Conservation (phyloP, 495 filamentous ascomycete genomes). For the Penicillium simplicissimum region DNA sequence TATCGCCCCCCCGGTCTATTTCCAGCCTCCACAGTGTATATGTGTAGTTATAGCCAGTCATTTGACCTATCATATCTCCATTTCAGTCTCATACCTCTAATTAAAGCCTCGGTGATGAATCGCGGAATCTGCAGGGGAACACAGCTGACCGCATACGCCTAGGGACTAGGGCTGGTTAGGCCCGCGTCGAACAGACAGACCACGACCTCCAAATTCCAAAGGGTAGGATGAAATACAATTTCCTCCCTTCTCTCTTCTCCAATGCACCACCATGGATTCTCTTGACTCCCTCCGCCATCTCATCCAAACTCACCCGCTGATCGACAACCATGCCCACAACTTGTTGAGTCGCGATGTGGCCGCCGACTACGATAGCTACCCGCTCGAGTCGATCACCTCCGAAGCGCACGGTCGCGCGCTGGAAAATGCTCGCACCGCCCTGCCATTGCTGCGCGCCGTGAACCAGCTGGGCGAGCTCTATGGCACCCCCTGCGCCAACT, state of each 20-base stretch:
- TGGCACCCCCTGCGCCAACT: slow-evolving; percentile 53
- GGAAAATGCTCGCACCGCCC: slow-evolving; percentile 54
- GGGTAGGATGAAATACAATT: background rate
- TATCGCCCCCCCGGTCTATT: background rate
- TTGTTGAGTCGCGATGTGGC: slow-evolving; percentile 51
- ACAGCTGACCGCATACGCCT: background rate
- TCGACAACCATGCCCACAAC: slow-evolving; percentile 90
- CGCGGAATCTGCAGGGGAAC: background rate
- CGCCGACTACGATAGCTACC: slow-evolving; percentile 38
- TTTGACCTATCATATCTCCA: background rate
- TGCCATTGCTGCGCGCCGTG: slow-evolving; percentile 70
- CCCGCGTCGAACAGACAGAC: background rate
- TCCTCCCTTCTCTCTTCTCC: background rate
- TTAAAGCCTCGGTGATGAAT: background rate
- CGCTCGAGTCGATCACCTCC: slow-evolving; percentile 63
- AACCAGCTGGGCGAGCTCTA: slow-evolving; percentile 67
- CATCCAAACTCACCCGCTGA: slow-evolving; percentile 70
- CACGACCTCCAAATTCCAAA: background rate
- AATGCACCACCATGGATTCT: slow-evolving; percentile 29
- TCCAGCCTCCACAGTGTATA: background rate
- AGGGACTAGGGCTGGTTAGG: background rate
- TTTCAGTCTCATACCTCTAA: background rate
- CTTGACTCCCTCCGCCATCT: slow-evolving; percentile 43
- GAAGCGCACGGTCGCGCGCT: slow-evolving; percentile 74
- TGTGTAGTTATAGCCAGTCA: background rate